These are phyloP conservation scores for Rhizopus stolonifer DNA, from an alignment of 371 early-diverging fungal genomes.

Conservation along the genomic window DNA sequence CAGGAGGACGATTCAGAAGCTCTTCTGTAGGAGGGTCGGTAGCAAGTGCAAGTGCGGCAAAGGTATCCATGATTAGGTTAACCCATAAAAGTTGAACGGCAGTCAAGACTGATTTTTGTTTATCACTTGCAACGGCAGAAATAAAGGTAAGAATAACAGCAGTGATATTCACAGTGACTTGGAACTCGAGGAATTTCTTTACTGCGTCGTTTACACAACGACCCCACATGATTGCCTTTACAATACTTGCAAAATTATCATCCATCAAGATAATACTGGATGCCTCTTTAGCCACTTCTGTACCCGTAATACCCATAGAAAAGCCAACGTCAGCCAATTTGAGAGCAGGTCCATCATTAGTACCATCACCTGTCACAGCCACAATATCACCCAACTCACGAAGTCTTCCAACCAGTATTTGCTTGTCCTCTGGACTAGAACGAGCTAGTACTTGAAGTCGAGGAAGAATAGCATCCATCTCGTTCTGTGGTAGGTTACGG, in stretches of 20 bases:
- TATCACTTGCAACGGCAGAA: slow-evolving; percentile 45
- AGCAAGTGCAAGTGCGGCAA: slow-evolving; percentile 71
- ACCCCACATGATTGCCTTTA: slow-evolving; percentile 75
- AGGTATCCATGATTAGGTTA: slow-evolving; percentile 76
- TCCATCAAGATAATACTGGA: slow-evolving; percentile 73
- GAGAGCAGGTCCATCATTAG: slow-evolving; percentile 71
- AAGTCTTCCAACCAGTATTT: slow-evolving; percentile 61
- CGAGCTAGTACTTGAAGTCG: slow-evolving; percentile 69
- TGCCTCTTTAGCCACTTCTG: slow-evolving; percentile 78
- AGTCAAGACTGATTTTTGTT: slow-evolving; percentile 52
- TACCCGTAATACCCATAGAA: slow-evolving; percentile 77
- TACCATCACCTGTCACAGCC: slow-evolving; percentile 81
- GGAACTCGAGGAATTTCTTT: slow-evolving; percentile 76
- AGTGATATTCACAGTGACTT: slow-evolving; percentile 70
- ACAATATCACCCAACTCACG: slow-evolving; percentile 66
- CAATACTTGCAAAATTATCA: slow-evolving; percentile 74
- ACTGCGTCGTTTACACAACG: slow-evolving; percentile 73
- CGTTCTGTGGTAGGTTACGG: slow-evolving; percentile 50
- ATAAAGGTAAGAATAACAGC: slow-evolving; percentile 65
- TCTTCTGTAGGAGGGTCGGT: slow-evolving; percentile 67
- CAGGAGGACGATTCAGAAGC: slow-evolving; percentile 59
- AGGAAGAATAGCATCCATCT: slow-evolving; percentile 62
- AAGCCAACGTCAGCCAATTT: slow-evolving; percentile 78
- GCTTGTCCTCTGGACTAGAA: slow-evolving; percentile 71
- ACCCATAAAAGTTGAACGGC: slow-evolving; percentile 76